phyloP scores from a whole-genome alignment of 495 filamentous ascomycete genomes.

The Achaetomiella virescens region DNA sequence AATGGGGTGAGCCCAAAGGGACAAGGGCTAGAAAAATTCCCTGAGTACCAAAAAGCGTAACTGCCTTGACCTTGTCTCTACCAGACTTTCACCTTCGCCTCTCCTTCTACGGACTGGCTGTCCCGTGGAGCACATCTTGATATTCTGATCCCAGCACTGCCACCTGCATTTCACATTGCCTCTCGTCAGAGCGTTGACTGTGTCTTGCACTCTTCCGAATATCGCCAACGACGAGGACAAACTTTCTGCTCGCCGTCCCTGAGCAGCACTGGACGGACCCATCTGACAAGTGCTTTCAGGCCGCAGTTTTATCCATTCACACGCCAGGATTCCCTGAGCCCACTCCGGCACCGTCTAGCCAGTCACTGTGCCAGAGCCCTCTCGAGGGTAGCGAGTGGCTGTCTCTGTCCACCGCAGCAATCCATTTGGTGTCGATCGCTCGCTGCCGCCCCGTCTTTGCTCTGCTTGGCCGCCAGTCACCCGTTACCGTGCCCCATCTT shows the following conservation, averaged over 20 bases:
- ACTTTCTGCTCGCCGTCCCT: not conserved
- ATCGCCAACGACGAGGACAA: not conserved
- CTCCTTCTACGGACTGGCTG: too few relatives aligned
- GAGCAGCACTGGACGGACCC: conserved; percentile 15
- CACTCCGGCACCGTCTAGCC: conserved; percentile 26
- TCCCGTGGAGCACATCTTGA: too few relatives aligned
- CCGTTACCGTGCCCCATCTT: conserved; percentile 16
- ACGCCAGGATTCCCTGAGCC: conserved; percentile 19
- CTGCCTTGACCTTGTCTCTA: not conserved
- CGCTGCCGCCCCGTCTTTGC: conserved; percentile 26
- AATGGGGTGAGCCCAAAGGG: not conserved
- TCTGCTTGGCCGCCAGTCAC: conserved; percentile 25
- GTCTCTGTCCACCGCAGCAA: conserved; percentile 29
- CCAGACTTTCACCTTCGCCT: too few relatives aligned
- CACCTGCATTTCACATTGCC: not conserved
- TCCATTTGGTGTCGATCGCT: conserved; percentile 28
- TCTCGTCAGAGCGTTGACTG: not conserved
- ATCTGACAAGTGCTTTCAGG: conserved; percentile 20
- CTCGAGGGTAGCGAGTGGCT: conserved; percentile 37
- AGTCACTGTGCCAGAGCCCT: conserved; percentile 36
- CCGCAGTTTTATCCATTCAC: conserved; percentile 26
- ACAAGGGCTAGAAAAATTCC: not conserved
- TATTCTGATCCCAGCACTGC: not conserved
- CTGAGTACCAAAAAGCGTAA: not conserved
- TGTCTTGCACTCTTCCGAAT: not conserved